Base-by-base conservation (phyloP, 768 basidiomycete species). In the Serendipita vermifera region DNA sequence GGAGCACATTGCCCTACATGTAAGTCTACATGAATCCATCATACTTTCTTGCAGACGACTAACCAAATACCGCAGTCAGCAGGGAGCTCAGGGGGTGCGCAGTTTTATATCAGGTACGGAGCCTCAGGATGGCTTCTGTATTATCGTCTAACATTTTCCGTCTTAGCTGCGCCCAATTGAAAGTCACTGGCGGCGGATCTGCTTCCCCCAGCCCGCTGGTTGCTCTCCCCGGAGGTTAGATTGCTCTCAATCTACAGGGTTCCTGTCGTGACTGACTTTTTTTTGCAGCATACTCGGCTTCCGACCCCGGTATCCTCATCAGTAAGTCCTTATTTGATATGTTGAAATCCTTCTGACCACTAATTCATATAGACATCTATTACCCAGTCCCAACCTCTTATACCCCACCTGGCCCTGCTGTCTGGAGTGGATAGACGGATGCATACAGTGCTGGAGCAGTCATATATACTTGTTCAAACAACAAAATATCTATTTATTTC, bases 1-100 rank as follows among this genome's bases (percentile, higher is more conserved):
- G 11, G 57, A 58, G 38, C 57, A 58, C 54, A 55, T 58, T 29
- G 51, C 51, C 7, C 29, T 53, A 7, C 57, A 58, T 38, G 36
- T 38, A 11, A 38, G 36, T 38, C 36, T 11, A n/a, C n/a, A n/a
- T n/a, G n/a, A n/a, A n/a, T n/a, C n/a, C n/a, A n/a, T n/a, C n/a
- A n/a, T n/a, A n/a, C n/a, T n/a, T n/a, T n/a, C n/a, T n/a, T n/a
- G n/a, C n/a, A n/a, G n/a, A n/a, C n/a, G n/a, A n/a, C n/a, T n/a
- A n/a, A n/a, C n/a, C n/a, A n/a, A n/a, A n/a, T n/a, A n/a, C 73
- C 20, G 74, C 75, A n/a, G 57, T 69, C 9, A 76, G 76, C 57
- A 69, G 72, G 70, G 75, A 73, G 59, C 65, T 75, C n/a, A n/a
- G n/a, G n/a, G n/a, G n/a, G n/a, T n/a, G n/a, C n/a, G n/a, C n/a